phyloP scores from a whole-genome alignment of 768 basidiomycete species.

The Mycena polygramma region DNA sequence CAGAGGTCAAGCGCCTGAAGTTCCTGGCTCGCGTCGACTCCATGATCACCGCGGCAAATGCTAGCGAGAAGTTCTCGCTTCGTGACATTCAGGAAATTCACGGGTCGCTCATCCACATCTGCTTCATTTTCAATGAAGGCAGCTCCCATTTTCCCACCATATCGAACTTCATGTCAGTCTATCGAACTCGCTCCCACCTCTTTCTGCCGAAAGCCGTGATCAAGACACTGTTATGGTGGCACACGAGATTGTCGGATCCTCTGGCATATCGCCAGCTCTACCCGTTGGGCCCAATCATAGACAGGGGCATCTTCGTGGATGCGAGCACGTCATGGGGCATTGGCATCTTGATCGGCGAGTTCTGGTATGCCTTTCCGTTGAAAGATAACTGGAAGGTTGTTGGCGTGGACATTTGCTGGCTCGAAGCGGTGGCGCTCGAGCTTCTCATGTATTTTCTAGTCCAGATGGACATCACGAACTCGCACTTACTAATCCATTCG shows the following conservation, averaged over 20 bases:
- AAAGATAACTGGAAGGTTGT: too few relatives aligned
- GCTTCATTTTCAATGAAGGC: constrained; percentile 2
- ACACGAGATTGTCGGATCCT: too few relatives aligned
- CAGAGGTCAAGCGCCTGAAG: constrained; percentile 43
- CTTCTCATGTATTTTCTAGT: constrained; percentile 16
- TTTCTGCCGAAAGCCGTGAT: too few relatives aligned
- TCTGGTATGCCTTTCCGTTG: background rate
- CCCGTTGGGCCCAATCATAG: background rate
- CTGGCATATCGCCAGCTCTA: too few relatives aligned
- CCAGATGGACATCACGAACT: constrained; percentile 16
- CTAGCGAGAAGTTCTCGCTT: background rate
- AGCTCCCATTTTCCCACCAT: constrained; percentile 16
- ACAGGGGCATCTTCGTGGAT: background rate
- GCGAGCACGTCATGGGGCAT: background rate
- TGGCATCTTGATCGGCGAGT: background rate
- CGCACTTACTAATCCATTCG: constrained; percentile 24
- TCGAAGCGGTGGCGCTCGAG: constrained; percentile 36
- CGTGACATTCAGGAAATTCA: constrained; percentile 14
- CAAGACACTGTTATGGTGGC: too few relatives aligned
- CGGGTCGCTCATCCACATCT: constrained; percentile 16
- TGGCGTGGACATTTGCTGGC: constrained; percentile 44
- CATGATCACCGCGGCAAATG: background rate
- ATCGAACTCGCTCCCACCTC: too few relatives aligned
- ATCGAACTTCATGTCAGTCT: constrained; percentile 27
- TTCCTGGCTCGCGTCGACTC: constrained; percentile 29